These are phyloP conservation scores for Aegilops tauschii DNA, from an alignment of 176 grass and related monocot species.

Conservation along the genomic window DNA sequence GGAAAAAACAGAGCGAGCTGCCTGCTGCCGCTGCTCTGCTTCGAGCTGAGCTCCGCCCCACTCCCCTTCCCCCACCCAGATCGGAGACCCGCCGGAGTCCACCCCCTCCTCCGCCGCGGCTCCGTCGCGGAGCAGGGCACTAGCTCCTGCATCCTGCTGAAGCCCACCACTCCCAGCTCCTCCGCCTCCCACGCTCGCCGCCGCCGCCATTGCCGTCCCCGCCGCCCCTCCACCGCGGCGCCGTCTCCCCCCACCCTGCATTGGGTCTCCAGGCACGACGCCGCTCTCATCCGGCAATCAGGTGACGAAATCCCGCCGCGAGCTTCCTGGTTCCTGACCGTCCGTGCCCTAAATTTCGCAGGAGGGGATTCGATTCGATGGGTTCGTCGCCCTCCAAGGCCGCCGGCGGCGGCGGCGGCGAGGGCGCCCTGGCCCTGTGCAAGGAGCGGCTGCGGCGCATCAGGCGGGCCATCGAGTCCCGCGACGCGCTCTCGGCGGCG, in stretches of 20 bases:
- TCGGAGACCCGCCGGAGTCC: neutral
- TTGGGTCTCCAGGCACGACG: neutral
- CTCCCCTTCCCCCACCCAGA: neutral
- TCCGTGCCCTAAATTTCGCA: neutral
- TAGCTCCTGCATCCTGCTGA: neutral
- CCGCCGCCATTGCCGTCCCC: neutral
- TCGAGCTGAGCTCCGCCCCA: neutral
- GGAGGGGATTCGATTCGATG: neutral
- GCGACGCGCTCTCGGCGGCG: constrained; percentile 73
- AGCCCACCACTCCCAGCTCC: neutral
- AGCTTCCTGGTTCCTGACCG: neutral
- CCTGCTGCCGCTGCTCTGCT: neutral
- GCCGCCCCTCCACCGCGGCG: neutral
- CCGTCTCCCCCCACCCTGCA: neutral
- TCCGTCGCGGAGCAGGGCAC: neutral
- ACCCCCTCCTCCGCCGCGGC: neutral
- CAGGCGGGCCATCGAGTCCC: constrained; percentile 63
- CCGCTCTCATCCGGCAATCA: neutral
- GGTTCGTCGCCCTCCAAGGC: constrained; percentile 78
- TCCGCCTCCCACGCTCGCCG: neutral
- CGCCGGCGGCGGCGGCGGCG: constrained; percentile 25
- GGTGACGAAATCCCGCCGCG: neutral
- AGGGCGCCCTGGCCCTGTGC: constrained; percentile 80
- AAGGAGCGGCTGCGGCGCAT: constrained; percentile 80
- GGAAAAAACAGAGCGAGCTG: neutral